These are phyloP conservation scores for Tulasnella sp. DNA, from an alignment of 768 basidiomycete genomes.

Conservation along the genomic window DNA sequence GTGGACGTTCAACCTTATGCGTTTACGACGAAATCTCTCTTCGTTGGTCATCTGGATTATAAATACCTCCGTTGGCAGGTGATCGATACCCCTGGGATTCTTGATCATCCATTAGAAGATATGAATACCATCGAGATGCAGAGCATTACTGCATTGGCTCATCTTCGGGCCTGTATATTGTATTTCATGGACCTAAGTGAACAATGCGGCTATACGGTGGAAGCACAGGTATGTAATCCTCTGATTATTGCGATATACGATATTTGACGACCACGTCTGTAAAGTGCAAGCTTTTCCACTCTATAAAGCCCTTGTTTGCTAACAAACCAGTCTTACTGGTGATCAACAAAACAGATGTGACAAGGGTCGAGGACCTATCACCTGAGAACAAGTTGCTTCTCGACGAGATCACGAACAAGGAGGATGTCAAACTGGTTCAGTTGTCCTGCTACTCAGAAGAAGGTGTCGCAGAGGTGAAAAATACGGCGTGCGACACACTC, in stretches of 20 bases:
- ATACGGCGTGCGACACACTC: constrained; percentile 87
- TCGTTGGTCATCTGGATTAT: constrained; percentile 97
- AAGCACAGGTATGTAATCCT: constrained; percentile 63
- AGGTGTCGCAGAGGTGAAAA: constrained; percentile 94
- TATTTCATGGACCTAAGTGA: constrained; percentile 99
- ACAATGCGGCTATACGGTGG: constrained; percentile 94
- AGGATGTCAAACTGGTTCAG: constrained; percentile 62
- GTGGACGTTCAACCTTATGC: constrained; percentile 99
- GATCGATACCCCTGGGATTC: constrained; percentile 95
- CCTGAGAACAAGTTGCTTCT: constrained; percentile 66
- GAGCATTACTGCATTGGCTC: constrained; percentile 94
- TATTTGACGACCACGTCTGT: constrained; percentile 4
- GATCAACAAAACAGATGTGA: constrained; percentile 96
- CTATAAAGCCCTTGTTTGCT: constrained; percentile 92
- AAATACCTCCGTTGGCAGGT: constrained; percentile 99
- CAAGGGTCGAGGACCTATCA: constrained; percentile 69
- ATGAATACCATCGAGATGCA: constrained; percentile 99
- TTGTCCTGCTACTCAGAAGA: constrained; percentile 94
- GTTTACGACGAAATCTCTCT: constrained; percentile 97
- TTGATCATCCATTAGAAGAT: constrained; percentile 96
- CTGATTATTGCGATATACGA: constrained; percentile 6
- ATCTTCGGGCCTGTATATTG: constrained; percentile 83
- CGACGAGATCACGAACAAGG: constrained; percentile 68
- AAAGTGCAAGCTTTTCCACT: constrained; percentile 96
- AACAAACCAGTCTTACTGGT: constrained; percentile 90